Base-by-base conservation (phyloP, 805 yeast genomes). In the Candida khao-thaluensis region DNA sequence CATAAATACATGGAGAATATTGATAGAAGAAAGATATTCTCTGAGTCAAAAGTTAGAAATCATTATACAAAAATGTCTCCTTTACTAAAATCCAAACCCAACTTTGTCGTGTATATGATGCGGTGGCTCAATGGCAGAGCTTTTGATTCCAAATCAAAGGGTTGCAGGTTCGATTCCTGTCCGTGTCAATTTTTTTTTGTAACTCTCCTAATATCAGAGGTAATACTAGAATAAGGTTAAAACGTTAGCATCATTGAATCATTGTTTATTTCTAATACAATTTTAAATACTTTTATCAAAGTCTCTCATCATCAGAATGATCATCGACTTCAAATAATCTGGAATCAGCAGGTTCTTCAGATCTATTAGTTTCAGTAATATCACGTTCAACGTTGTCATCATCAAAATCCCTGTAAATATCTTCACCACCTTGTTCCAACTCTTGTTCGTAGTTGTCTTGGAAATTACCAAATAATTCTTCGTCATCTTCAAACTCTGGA, bases 121-220 rank as follows among this genome's bases (percentile, higher is more conserved):
- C 62, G 57, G 64, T 59, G 62, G 64, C 62, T 59, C 64, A 59
- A 57, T 47, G 69, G 69, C 62, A 64, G 69, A 64, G 68, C 62
- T 58, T 62, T 60, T 56, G 69, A 60, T 52, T 64, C 69, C 69
- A 64, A 56, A 79, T 79, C 86, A 80, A 78, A 79, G 78, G 86
- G 86, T 76, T 80, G 86, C 85, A 80, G 85, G 86, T 80, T 80
- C 86, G 76, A 80, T 78, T 80, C 86, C 85, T 80, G 86, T 79
- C 83, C 82, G 83, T 78, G 81, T 32, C 51, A 47, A 35, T 23
- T 31, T 38, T 40, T 38, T 34, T 37, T 38, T 22, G n/a, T n/a
- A n/a, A n/a, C n/a, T n/a, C n/a, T n/a, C n/a, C n/a, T n/a, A n/a
- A n/a, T n/a, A n/a, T n/a, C n/a, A n/a, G n/a, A n/a, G n/a, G n/a